Evolutionary conservation across 2,329 filamentous ascomycete genomes (phyloP).

Genomic region (Ambrosiella xylebori): DNA sequence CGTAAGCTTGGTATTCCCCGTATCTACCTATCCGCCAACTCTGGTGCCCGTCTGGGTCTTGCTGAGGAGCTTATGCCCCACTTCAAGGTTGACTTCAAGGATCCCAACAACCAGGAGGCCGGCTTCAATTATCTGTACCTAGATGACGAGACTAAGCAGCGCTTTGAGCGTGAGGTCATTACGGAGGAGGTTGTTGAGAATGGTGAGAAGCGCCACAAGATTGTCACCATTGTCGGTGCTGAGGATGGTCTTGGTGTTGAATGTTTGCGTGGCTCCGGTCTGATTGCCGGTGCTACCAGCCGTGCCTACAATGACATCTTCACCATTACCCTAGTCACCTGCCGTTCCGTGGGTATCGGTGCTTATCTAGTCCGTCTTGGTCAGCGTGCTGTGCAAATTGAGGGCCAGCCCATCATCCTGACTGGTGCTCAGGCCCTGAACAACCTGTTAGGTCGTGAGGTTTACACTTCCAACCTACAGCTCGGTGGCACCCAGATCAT

Average conservation of each 20-base stretch:
- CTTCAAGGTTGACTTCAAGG: constrained; percentile 96
- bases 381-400: constrained; percentile 95
- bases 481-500: constrained; percentile 99
- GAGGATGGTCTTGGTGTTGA: constrained; percentile 97
- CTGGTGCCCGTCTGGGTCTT: constrained; percentile 89
- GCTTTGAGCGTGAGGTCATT: constrained; percentile 57
- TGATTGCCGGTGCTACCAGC: constrained; percentile 94
- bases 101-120: constrained; percentile 57
- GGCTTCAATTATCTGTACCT: constrained; percentile 98
- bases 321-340: constrained; percentile 92
- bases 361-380: constrained; percentile 96
- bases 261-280: constrained; percentile 87
- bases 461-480: constrained; percentile 97
- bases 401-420: constrained; percentile 96
- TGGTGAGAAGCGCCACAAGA: constrained; percentile 83
- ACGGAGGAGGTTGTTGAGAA: constrained; percentile 76
- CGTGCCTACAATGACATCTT: constrained; percentile 98
- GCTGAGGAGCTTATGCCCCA: constrained; percentile 93
- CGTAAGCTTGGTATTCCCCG: constrained; percentile 87
- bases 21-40: constrained; percentile 97
- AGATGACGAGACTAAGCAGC: constrained; percentile 67
- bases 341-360: constrained; percentile 96
- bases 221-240: constrained; percentile 78
- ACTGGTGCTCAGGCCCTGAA: constrained; percentile 95
- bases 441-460: constrained; percentile 92